Evolutionary conservation across 2,329 filamentous ascomycete genomes (phyloP).

Genomic region (Diaporthe longicolla): DNA sequence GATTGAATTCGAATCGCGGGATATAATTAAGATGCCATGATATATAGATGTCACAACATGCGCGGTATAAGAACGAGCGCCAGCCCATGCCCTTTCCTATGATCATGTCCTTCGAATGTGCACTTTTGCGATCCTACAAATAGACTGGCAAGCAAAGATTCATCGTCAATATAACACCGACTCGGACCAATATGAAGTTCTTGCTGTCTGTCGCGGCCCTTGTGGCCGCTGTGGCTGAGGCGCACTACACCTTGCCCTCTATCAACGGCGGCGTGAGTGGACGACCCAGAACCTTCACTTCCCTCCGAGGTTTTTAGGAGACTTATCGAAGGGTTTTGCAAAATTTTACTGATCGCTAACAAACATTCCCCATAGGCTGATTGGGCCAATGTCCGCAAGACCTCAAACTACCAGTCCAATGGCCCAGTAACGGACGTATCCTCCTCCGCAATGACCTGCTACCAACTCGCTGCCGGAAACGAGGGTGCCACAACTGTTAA

Average conservation of each 20-base stretch:
- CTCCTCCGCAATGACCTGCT: constrained; percentile 65
- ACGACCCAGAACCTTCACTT: background rate
- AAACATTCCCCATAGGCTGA: constrained; percentile 46
- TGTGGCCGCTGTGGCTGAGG: constrained; percentile 11
- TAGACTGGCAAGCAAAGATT: background rate
- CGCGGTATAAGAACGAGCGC: background rate
- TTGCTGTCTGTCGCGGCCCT: constrained; percentile 12
- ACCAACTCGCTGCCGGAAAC: constrained; percentile 58
- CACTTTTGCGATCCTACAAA: background rate
- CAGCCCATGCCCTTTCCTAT: background rate
- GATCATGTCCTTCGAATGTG: too few species aligned
- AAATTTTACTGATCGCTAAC: background rate
- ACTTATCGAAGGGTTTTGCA: background rate
- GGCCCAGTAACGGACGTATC: constrained; percentile 63
- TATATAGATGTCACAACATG: background rate
- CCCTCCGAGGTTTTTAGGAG: background rate
- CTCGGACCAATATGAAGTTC: constrained; percentile 14
- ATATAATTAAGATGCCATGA: too few species aligned
- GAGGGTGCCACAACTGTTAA: constrained; percentile 58
- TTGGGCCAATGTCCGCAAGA: constrained; percentile 64
- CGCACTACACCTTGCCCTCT: constrained; percentile 34
- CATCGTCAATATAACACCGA: background rate
- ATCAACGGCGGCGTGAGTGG: constrained; percentile 29
- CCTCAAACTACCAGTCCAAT: constrained; percentile 65
- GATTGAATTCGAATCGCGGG: background rate